phyloP scores from a whole-genome alignment of 2,329 filamentous ascomycete species.

The Monilinia polystroma region DNA sequence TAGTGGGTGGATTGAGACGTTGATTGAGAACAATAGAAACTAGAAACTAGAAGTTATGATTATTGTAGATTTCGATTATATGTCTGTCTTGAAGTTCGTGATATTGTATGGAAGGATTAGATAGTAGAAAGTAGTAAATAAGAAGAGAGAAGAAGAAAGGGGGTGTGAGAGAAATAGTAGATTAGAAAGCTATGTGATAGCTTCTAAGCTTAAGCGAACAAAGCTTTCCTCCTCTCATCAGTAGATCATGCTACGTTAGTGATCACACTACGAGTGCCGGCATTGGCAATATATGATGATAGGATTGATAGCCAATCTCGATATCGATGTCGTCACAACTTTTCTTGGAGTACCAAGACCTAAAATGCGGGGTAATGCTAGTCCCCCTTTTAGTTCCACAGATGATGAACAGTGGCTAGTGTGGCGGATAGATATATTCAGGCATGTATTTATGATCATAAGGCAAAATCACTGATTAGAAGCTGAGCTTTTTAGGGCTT shows the following conservation, averaged over 20 bases:
- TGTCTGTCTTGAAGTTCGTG: not conserved
- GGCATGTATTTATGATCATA: not conserved
- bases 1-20: no score
- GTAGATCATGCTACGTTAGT: not conserved
- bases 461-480: no score
- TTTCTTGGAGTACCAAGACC: not conserved
- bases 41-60: not conserved
- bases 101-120: not conserved
- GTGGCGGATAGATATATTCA: not conserved
- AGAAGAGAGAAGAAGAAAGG: not conserved
- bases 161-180: not conserved
- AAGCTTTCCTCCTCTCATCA: not conserved
- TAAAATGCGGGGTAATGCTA: conserved; percentile 1
- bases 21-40: not conserved
- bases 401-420: not conserved
- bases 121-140: not conserved
- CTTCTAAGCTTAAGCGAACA: conserved; percentile 2
- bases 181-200: not conserved
- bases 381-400: not conserved
- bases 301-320: no score
- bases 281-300: no score
- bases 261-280: not conserved
- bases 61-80: not conserved
- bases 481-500: no score
- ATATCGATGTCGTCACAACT: conserved; percentile 11